phyloP scores from a whole-genome alignment of 2,329 filamentous ascomycete genomes.

The Pseudovirgaria hyperparasitica region DNA sequence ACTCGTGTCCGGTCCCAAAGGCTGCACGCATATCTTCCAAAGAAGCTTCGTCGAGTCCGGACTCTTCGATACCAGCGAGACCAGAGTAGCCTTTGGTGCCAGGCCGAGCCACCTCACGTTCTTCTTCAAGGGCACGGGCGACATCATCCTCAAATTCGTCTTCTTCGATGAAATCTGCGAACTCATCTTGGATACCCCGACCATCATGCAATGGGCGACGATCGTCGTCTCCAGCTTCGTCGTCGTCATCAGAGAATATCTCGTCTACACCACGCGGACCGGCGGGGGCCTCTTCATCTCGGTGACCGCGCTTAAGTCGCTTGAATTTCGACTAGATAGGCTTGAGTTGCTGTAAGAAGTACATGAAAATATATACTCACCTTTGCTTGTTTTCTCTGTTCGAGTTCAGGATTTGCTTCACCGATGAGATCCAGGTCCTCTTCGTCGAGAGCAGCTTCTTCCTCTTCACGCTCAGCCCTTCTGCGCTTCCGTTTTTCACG shows the following conservation, averaged over 20 bases:
- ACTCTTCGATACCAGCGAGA: conserved; percentile 59
- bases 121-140: conserved; percentile 63
- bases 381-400: conserved; percentile 55
- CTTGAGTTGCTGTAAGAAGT: conserved; percentile 2
- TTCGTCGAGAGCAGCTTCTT: conserved; percentile 77
- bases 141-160: conserved; percentile 76
- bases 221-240: conserved; percentile 45
- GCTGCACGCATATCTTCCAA: conserved; percentile 94
- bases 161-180: conserved; percentile 82
- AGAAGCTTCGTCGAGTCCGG: conserved; percentile 80
- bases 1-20: conserved; percentile 91
- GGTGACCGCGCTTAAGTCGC: conserved; percentile 83
- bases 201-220: conserved; percentile 17
- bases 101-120: conserved; percentile 70
- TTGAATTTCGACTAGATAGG: conserved; percentile 72
- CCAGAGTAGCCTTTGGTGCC: conserved; percentile 56
- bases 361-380: conserved; percentile 31
- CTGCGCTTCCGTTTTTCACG: conserved; percentile 67
- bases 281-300: conserved; percentile 50
- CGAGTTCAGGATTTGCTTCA: conserved; percentile 59
- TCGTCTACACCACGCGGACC: conserved; percentile 68
- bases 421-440: conserved; percentile 94
- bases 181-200: conserved; percentile 21
- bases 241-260: conserved; percentile 93
- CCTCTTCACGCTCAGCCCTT: conserved; percentile 62